Evolutionary conservation across 176 grass and related monocot genomes (phyloP).

Genomic region (Poa pratensis): DNA sequence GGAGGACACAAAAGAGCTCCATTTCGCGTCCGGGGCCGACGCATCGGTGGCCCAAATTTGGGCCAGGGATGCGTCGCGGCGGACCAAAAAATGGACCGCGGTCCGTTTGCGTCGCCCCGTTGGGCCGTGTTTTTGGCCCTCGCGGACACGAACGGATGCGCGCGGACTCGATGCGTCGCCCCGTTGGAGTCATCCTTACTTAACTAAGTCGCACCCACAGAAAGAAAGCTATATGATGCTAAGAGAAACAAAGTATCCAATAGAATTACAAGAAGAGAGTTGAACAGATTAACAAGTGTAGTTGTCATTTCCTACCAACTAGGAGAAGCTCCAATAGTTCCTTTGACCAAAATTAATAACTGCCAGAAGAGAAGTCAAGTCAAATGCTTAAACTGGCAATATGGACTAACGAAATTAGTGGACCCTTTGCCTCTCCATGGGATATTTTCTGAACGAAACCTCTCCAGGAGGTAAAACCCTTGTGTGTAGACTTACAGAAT

Average conservation of each 20-base stretch:
- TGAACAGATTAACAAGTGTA: not conserved
- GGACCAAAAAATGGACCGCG: too few species aligned
- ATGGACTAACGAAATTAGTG: not conserved
- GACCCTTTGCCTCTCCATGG: not conserved
- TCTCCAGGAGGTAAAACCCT: not conserved
- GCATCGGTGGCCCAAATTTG: too few species aligned
- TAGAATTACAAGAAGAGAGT: not conserved
- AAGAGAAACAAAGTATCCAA: not conserved
- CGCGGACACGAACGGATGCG: too few species aligned
- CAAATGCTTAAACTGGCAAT: too few species aligned
- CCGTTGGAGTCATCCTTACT: too few species aligned
- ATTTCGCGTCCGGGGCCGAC: too few species aligned
- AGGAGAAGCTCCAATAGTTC: not conserved
- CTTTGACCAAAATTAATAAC: not conserved
- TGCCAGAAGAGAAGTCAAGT: not conserved
- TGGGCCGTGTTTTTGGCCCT: too few species aligned
- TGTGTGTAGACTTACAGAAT: slow-evolving; percentile 28
- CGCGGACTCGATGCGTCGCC: too few species aligned
- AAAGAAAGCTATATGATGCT: slow-evolving; percentile 2
- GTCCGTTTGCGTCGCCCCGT: too few species aligned
- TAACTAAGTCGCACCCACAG: too few species aligned
- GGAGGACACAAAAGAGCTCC: too few species aligned
- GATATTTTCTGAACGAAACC: not conserved
- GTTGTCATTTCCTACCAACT: not conserved
- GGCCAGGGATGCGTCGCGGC: too few species aligned